Base-by-base conservation (phyloP, 768 basidiomycete genomes). In the Asterophora parasitica region DNA sequence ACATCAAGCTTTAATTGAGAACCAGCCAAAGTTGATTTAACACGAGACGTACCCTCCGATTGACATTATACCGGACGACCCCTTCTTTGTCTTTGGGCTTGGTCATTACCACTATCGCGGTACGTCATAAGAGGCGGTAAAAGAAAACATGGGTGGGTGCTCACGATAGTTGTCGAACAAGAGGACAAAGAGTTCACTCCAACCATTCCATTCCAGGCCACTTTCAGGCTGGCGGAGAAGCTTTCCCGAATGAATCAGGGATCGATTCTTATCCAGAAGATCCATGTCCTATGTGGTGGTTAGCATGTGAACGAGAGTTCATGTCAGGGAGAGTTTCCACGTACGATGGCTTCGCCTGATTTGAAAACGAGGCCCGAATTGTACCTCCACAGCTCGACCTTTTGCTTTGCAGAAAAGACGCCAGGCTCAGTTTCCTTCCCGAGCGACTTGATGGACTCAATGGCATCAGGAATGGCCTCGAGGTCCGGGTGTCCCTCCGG, bases 91-190 rank as follows among this genome's bases (percentile, higher is more conserved):
- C 85, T 56, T 86, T 87, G 1, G 82, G 69, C 62, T 94, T 94
- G 10, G 91, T 92, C 78, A 92, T 79, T 28, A 94, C 89, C 65
- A 94, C 92, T 93, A 58, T 5, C 55, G 8, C n/a, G 17, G 40
- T 11, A 27, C 16, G 23, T 62, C 31, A 69, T 6, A 6, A 36
- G 15, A 36, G 17, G n/a, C 49, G 13, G 19, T 41, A 33, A 35
- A 17, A 35, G 12, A 5, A 5, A 26, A 43, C 11, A 16, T 23
- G 2, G 9, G 19, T 13, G 7, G 12, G 11, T n/a, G 65, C 89
- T 65, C 50, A 92, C 92, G 65, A 58, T 97, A 99, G 58, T 98
- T 92, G 65, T 99, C 96, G 57, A 99, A 96, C 2, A 99, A 71
- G 44, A 97, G 73, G 7, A 95, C 86, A 52, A 85, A 88, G 6